Evolutionary conservation across 176 grass and related monocot species (phyloP), one percentile per base, ranked within the genome.

Genomic region (Poa annua): DNA sequence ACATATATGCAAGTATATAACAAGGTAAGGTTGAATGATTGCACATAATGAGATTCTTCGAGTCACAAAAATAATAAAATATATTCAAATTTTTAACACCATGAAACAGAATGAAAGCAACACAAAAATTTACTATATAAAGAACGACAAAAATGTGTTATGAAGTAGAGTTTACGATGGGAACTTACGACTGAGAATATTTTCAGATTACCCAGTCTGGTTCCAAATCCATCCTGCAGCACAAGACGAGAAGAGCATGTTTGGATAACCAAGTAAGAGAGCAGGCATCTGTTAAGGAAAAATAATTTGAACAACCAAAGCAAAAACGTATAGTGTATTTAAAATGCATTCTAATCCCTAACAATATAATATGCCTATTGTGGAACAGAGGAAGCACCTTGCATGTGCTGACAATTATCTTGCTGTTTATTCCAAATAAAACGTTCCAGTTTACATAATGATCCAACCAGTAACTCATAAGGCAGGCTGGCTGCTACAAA

Each of bases 151-250:
- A 0, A 38, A 20, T n/a, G 63, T n/a, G 20, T 1, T 26, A 45
- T 35, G 22, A 77, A 64, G 24, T 24, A 39, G 4, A 64, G 1
- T 49, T 59, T 8, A 4, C 19, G 1, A 82, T 7, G 5, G 9
- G 15, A 67, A 29, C 57, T 60, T 79, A 86, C 84, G 2, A 90
- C 80, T 9, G 88, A 90, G 75, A 6, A 90, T 80, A 90, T 83
- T 52, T 90, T 86, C 4, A 90, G 84, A 32, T 11, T 13, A 15
- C 21, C 41, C 0, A 90, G 39, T 67, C 50, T 90, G 51, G 3
- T 75, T 10, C 17, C 56, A 2, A 90, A 4, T 11, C 84, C 88
- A 17, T 90, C 84, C 88, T 90, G 66, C 39, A 89, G 69, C 10
- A 54, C 6, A 41, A 41, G 39, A 41, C 1, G 7, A 41, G 8